Evolutionary conservation across 192 early-diverging fungal species (phyloP).

Genomic region (Thamnidium elegans): DNA sequence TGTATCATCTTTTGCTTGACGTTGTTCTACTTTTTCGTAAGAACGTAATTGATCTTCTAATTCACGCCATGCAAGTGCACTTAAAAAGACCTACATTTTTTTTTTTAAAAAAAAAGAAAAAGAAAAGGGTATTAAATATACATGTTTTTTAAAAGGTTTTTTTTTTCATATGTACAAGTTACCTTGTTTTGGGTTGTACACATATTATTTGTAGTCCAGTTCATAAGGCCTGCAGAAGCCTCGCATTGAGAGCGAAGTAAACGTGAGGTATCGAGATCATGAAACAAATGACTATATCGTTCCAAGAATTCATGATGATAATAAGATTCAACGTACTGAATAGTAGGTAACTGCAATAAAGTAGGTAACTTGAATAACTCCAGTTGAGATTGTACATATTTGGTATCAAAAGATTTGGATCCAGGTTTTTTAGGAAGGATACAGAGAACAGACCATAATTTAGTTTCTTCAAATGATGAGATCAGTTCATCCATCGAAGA

Average conservation of each 20-base stretch:
- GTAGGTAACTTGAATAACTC: slow-evolving; percentile 60
- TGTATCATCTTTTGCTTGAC: slow-evolving; percentile 32
- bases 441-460: slow-evolving; percentile 81
- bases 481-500: slow-evolving; percentile 73
- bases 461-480: slow-evolving; percentile 70
- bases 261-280: slow-evolving; percentile 32
- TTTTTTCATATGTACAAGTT: not conserved
- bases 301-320: slow-evolving; percentile 69
- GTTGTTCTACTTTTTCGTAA: slow-evolving; percentile 57
- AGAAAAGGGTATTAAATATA: not conserved
- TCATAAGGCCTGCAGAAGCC: slow-evolving; percentile 37
- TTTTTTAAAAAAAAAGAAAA: slow-evolving; percentile 19
- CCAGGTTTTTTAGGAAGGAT: slow-evolving; percentile 61
- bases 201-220: slow-evolving; percentile 48
- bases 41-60: slow-evolving; percentile 59
- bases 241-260: slow-evolving; percentile 37
- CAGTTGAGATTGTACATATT: slow-evolving; percentile 68
- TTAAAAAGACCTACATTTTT: slow-evolving; percentile 64
- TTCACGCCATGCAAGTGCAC: slow-evolving; percentile 58
- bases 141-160: too few species aligned
- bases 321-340: slow-evolving; percentile 68
- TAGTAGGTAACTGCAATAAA: slow-evolving; percentile 59
- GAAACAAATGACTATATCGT: slow-evolving; percentile 49
- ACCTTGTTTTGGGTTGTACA: slow-evolving; percentile 22
- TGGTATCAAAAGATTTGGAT: slow-evolving; percentile 50